Evolutionary conservation across 805 yeast species (phyloP).

Genomic region (Jamesozyma gamospora): DNA sequence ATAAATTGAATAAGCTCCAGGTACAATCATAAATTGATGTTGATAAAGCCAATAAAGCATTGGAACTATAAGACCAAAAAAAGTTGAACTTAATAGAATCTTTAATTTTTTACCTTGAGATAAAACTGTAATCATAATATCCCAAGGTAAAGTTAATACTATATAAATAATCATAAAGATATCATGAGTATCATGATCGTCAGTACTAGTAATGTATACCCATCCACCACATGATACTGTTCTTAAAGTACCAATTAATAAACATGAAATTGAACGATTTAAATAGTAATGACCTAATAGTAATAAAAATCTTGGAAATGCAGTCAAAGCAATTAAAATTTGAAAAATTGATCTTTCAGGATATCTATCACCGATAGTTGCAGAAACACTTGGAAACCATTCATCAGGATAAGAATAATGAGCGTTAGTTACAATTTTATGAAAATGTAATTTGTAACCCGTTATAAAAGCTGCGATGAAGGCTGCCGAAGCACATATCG

Average conservation of each 20-base stretch:
- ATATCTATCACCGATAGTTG: constrained; percentile 92
- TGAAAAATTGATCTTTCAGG: constrained; percentile 94
- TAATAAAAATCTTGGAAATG: constrained; percentile 81
- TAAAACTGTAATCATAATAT: constrained; percentile 45
- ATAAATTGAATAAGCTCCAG: constrained; percentile 94
- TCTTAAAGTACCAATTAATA: constrained; percentile 61
- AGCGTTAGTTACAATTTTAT: constrained; percentile 81
- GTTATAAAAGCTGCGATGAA: constrained; percentile 64
- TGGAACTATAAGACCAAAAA: constrained; percentile 70
- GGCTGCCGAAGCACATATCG: constrained; percentile 62
- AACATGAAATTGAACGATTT: constrained; percentile 13
- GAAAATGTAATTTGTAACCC: constrained; percentile 70
- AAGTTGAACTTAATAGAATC: constrained; percentile 43
- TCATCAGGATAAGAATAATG: constrained; percentile 90
- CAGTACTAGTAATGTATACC: constrained; percentile 95
- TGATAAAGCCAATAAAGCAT: constrained; percentile 82
- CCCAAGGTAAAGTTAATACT: constrained; percentile 88
- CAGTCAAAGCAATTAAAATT: constrained; percentile 78
- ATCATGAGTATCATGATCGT: constrained; percentile 94
- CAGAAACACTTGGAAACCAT: constrained; percentile 97
- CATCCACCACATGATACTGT: constrained; percentile 97
- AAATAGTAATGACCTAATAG: constrained; percentile 38
- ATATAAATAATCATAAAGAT: constrained; percentile 90
- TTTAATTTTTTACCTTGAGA: constrained; percentile 38
- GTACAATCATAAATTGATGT: constrained; percentile 74